A percentile compares a stretch with the other conserved stretches of the same genome.
Conservation (phyloP, 306 rosid genomes). For the Benincasa hispida region DNA sequence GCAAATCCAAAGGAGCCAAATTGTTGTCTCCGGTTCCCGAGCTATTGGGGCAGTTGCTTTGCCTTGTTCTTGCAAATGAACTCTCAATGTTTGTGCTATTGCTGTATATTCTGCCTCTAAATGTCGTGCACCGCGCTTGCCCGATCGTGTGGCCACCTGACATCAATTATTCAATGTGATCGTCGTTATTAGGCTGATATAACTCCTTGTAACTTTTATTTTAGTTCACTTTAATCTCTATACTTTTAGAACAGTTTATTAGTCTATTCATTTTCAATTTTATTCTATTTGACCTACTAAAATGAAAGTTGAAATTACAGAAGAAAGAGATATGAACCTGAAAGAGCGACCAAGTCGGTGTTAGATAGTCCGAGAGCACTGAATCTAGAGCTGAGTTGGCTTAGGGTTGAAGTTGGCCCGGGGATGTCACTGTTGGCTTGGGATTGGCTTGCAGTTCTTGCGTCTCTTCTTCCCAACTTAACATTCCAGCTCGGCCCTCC, state of each 20-base stretch:
- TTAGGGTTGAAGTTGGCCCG: slow-evolving; percentile 47
- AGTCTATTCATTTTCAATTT: too few species aligned
- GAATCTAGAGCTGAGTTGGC: slow-evolving; percentile 47
- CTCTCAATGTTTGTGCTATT: slow-evolving; percentile 46
- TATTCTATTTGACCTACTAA: too few species aligned
- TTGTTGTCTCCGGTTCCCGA: slow-evolving; percentile 76
- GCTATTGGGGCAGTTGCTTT: slow-evolving; percentile 41
- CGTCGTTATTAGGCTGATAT: background rate
- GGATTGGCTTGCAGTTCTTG: slow-evolving; percentile 44
- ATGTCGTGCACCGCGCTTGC: slow-evolving; percentile 62
- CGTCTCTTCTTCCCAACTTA: slow-evolving; percentile 81
- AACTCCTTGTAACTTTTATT: too few species aligned
- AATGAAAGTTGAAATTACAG: too few species aligned
- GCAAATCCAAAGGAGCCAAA: slow-evolving; percentile 63
- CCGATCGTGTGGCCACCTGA: slow-evolving; percentile 80
- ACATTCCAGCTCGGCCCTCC: slow-evolving; percentile 80
- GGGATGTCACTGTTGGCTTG: slow-evolving; percentile 73
- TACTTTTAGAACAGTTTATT: too few species aligned
- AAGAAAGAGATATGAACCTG: slow-evolving; percentile 27
- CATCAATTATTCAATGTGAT: background rate
- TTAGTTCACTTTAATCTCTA: too few species aligned
- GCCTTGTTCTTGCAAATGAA: slow-evolving; percentile 34
- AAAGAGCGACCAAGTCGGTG: slow-evolving; percentile 61
- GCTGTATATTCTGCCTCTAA: slow-evolving; percentile 42
- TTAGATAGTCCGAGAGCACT: slow-evolving; percentile 57